Evolutionary conservation across 2,329 filamentous ascomycete genomes (phyloP).

Genomic region (Tolypocladium tundrense): DNA sequence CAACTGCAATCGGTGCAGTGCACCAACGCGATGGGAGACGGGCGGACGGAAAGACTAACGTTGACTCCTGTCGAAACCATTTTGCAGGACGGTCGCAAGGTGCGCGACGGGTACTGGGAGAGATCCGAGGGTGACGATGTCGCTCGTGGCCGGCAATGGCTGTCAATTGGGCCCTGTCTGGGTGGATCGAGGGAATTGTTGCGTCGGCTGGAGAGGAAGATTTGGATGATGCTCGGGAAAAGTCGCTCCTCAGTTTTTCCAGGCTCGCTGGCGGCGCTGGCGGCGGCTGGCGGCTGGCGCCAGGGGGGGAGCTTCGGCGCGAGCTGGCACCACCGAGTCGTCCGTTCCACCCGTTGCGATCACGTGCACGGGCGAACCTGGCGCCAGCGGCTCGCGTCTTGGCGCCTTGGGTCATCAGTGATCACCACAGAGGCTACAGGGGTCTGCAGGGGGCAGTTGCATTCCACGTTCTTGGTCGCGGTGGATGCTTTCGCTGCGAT

Average conservation of each 20-base stretch:
- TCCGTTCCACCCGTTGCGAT: constrained; percentile 4
- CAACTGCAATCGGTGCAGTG: not conserved
- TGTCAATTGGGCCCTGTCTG: constrained; percentile 34
- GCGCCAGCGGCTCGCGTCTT: not conserved
- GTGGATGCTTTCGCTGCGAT: not conserved
- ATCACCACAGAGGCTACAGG: not conserved
- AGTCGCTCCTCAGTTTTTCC: constrained; percentile 32
- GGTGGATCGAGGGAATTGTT: constrained; percentile 28
- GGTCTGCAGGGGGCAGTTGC: not conserved
- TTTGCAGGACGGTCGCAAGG: constrained; percentile 31
- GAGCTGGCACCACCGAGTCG: constrained; percentile 10
- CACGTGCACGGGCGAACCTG: constrained; percentile 10
- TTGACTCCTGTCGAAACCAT: constrained; percentile 64
- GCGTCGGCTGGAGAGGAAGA: constrained; percentile 27
- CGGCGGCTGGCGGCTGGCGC: not conserved
- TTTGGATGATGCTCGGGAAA: constrained; percentile 34
- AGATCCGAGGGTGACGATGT: constrained; percentile 23
- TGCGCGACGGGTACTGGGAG: constrained; percentile 27
- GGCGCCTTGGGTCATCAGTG: not conserved
- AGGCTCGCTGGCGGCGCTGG: constrained; percentile 2
- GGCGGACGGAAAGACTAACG: constrained; percentile 34
- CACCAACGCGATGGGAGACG: constrained; percentile 6
- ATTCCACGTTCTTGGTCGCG: not conserved
- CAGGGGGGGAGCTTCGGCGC: constrained; percentile 16
- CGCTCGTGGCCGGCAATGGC: constrained; percentile 26